Evolutionary conservation across 2,329 filamentous ascomycete species (phyloP), one percentile per base, ranked within the genome.

Genomic region (Ceratocystis cubensis): DNA sequence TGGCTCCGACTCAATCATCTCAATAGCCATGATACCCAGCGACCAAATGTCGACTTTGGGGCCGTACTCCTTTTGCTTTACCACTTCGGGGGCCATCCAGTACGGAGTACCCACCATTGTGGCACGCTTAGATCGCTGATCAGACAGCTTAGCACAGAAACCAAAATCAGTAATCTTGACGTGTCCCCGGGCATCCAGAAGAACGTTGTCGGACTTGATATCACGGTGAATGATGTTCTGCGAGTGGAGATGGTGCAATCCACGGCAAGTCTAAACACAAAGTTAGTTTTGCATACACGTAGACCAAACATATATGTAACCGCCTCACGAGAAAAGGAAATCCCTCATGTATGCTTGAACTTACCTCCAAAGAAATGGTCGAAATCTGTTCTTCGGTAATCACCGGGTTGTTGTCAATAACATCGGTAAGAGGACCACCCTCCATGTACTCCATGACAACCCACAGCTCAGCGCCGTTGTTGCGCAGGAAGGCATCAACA

Each of bases 381-480:
- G 94, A 91, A 73, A 99, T 99, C 76, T 99, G 94, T 74, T 96
- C 91, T 76, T 99, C 94, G 4, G 88, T 91, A 72, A 99, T 96
- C 67, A 87, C 85, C 1, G 88, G 84, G 76, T 97, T 99, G 78
- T 97, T 96, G 77, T 99, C 94, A 77, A 99, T 99, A 69, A 99
- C 91, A 80, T 99, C 94, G 1, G 94, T 99, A 75, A 99, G 79
- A 69, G 94, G 90, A 78, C 94, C 94, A 72, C 94, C 94, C 78
- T 99, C 94, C 94, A 99, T 99, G 73, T 92, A 99, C 78, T 99
- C 94, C 94, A 99, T 96, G 64, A 99, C 93, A 10, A 99, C 91
- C 94, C 94, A 99, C n/a, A 99, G 83, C 75, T 99, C 94, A 65
- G 89, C 84, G 72, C 89, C 91, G 76, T 94, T 93, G 75, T 96